phyloP scores from a whole-genome alignment of 2,329 filamentous ascomycete genomes.

The Botrytis aclada region DNA sequence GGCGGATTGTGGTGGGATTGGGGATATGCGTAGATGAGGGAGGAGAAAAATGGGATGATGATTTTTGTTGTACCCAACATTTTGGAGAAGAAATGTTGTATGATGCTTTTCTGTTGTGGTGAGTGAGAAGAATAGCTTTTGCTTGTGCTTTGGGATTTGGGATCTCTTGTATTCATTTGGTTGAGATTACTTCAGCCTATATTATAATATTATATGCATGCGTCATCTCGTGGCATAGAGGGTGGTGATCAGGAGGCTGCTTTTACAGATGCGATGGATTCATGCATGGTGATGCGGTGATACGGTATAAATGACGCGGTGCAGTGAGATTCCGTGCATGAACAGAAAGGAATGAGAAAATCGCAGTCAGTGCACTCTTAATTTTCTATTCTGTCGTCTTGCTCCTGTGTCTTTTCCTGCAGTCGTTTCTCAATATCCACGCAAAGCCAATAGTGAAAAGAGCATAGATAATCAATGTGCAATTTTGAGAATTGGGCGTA shows the following conservation, averaged over 20 bases:
- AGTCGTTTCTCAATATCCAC: not conserved
- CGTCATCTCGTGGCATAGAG: not conserved
- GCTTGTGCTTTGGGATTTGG: not conserved
- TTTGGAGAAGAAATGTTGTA: not conserved
- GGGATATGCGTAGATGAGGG: not conserved
- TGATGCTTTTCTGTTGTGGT: not conserved
- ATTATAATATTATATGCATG: not conserved
- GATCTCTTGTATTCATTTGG: not conserved
- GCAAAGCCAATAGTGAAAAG: not conserved
- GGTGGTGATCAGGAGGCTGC: not conserved
- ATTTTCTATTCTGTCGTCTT: accelerated
- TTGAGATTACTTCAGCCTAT: not conserved
- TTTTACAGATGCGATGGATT: not conserved
- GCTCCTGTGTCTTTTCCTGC: not conserved
- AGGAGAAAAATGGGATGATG: not conserved
- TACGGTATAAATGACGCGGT: not conserved
- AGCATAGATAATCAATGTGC: not conserved
- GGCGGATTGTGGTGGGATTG: not conserved
- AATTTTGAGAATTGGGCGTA: not conserved
- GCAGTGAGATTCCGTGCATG: not conserved
- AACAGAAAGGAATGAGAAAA: not conserved
- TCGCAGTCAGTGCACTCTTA: not conserved
- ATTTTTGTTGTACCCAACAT: not conserved
- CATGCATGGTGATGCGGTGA: no score
- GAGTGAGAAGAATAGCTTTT: not conserved